Evolutionary conservation across 495 filamentous ascomycete species (phyloP), one percentile per base, ranked within the genome.

Genomic region (Neurospora sublineolata): DNA sequence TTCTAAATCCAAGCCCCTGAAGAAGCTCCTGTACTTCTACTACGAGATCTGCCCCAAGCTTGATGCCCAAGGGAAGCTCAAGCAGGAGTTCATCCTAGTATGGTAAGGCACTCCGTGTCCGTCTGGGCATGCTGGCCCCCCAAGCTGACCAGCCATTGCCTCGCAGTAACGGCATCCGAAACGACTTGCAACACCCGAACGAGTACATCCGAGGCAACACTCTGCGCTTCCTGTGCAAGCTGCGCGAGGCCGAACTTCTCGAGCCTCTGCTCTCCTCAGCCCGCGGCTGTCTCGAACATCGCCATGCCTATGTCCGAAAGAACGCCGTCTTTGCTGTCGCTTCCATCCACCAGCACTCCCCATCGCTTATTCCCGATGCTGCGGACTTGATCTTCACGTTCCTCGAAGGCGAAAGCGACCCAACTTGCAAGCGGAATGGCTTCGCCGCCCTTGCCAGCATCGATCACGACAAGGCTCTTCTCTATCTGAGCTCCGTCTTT

Each of bases 21-120:
- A 99, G 87, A 98, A 98, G 84, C 84, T 99, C 52, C 87, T 99
- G 18, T 99, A 99, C 83, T 94, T 98, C 82, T 99, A 97, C 84
- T 97, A 97, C 82, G 96, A 99, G 83, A 94, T 98, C 77, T 98
- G 95, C 80, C 96, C 96, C 36, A 99, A 99, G 81, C 90, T 90
- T 52, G 96, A 98, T 81, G 84, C 89, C 33, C 89, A 83, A 74
- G 96, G 96, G 77, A 98, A 97, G 86, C 83, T 98, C 70, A 97
- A 97, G 87, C 95, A 98, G 82, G 96, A 99, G 86, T 97, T 97
- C 92, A 98, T 99, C 81, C 86, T 99, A 77, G 96, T 99, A 75
- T 98, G 96, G 95, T 98, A 87, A 82, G 90, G 64, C 37, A 44
- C 79, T 72, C 23, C 64, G 16, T 60, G 52, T 60, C 41, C 52